Evolutionary conservation across 116 monocot genomes (phyloP), one percentile per base, ranked within the genome.

Genomic region (Cymodocea nodosa): DNA sequence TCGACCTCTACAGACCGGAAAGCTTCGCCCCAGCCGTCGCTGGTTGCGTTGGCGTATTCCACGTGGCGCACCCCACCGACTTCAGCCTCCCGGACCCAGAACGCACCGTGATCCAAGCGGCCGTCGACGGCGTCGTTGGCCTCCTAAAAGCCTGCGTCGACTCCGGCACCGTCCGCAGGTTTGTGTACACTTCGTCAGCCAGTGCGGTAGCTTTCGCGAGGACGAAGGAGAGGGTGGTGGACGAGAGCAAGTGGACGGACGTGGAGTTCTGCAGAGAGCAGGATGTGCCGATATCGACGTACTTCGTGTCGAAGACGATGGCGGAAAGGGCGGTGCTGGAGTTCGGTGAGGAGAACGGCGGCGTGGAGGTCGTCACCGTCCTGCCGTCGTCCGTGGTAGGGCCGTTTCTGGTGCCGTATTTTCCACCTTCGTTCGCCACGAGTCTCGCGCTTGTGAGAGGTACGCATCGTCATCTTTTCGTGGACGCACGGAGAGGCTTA

Each of bases 171-270:
- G 40, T 40, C 40, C 40, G 40, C 9, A 6, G 40, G 9, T 40
- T 40, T 6, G 40, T 40, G 12, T 19, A 19, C 39, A 40, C 63
- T 5, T 63, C 63, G 19, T 40, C 39, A 4, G 63, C 20, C 40
- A 10, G 19, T 12, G 63, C 63, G 9, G 36, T 63, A 36, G 39
- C 17, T 15, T 36, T 40, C 37, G 39, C 39, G 39, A 15, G 63
- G 22, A 15, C 2, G 63, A 2, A 40, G 44, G 18, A 19, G 15
- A 22, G 18, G 63, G 63, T 63, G 19, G 19, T 48, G 63, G 63
- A 63, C 63, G 63, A 63, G 63, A 22, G 19, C 7, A 40, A 18
- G 63, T 63, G 63, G 63, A 48, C 44, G 44, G 63, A 63, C 63
- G 63, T 63, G 63, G 63, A 19, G 39, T 17, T 15, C 39, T 48